Conservation (phyloP, 192 early-diverging fungal species). For the Umbelopsis vinacea region DNA sequence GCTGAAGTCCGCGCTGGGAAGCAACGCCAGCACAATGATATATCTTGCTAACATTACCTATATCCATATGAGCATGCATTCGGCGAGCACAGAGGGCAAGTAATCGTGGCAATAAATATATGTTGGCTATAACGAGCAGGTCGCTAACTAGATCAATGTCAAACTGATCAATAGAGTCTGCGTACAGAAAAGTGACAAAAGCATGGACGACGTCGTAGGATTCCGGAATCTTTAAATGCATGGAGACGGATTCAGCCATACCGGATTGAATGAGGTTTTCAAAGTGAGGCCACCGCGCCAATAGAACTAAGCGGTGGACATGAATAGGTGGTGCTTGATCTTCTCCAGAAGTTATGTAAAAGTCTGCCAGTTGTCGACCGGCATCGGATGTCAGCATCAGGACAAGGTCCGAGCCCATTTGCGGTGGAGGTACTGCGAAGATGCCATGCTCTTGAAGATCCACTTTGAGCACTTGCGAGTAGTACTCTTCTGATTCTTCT, state of each 20-base stretch:
- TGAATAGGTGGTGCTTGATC: slow-evolving; percentile 48
- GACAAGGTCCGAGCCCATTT: slow-evolving; percentile 53
- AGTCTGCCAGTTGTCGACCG: slow-evolving; percentile 44
- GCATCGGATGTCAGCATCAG: slow-evolving; percentile 41
- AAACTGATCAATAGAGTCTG: slow-evolving; percentile 53
- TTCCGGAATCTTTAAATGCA: slow-evolving; percentile 55
- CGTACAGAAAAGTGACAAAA: slow-evolving; percentile 64
- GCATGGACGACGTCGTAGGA: slow-evolving; percentile 49
- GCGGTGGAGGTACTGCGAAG: slow-evolving; percentile 50
- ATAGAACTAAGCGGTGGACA: slow-evolving; percentile 61
- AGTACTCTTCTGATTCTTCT: slow-evolving; percentile 64
- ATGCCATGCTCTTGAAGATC: slow-evolving; percentile 64
- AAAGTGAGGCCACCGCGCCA: slow-evolving; percentile 71
- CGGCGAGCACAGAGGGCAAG: slow-evolving; percentile 49
- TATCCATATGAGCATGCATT: slow-evolving; percentile 52
- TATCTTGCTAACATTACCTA: slow-evolving; percentile 58
- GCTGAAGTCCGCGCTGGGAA: slow-evolving; percentile 55
- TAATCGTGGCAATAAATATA: slow-evolving; percentile 61
- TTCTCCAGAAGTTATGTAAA: slow-evolving; percentile 46
- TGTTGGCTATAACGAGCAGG: slow-evolving; percentile 62
- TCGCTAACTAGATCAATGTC: slow-evolving; percentile 49
- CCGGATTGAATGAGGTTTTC: slow-evolving; percentile 55
- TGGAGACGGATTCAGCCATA: slow-evolving; percentile 55
- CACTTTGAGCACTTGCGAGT: slow-evolving; percentile 53
- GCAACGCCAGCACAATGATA: slow-evolving; percentile 58